These are phyloP conservation scores for Fagus sylvatica DNA, from an alignment of 306 rosid species.

Conservation along the genomic window DNA sequence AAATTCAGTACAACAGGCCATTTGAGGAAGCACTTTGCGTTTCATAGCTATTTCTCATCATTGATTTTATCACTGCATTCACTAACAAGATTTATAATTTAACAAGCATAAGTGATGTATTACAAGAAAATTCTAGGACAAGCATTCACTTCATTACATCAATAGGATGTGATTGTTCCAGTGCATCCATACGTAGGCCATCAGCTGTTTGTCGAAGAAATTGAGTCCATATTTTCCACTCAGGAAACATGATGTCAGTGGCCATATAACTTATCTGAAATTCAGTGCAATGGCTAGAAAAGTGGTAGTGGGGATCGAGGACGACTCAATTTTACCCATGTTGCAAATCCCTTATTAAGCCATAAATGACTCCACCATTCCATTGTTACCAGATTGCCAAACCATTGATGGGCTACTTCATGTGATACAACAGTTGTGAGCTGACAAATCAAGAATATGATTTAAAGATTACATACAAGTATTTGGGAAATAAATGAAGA, in stretches of 20 bases:
- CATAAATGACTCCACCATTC: slow-evolving; percentile 77
- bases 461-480: neutral
- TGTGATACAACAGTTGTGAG: slow-evolving; percentile 49
- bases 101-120: neutral
- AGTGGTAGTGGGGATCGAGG: slow-evolving; percentile 6
- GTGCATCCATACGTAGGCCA: slow-evolving; percentile 57
- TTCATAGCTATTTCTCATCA: neutral
- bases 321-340: slow-evolving; percentile 46
- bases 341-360: slow-evolving; percentile 72
- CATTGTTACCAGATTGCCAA: slow-evolving; percentile 75
- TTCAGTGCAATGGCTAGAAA: neutral
- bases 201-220: slow-evolving; percentile 40
- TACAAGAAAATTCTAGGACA: neutral
- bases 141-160: slow-evolving; percentile 35
- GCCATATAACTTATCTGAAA: slow-evolving; percentile 61
- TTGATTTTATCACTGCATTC: neutral
- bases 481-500: neutral
- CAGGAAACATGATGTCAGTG: slow-evolving; percentile 53
- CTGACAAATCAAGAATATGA: slow-evolving; percentile 29
- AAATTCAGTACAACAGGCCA: neutral
- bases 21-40: slow-evolving; percentile 2
- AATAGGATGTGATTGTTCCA: slow-evolving; percentile 61
- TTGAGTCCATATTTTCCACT: slow-evolving; percentile 65
- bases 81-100: neutral
- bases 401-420: slow-evolving; percentile 73